phyloP scores from a whole-genome alignment of 129 eudicot genomes.

The Flaveria bidentis region DNA sequence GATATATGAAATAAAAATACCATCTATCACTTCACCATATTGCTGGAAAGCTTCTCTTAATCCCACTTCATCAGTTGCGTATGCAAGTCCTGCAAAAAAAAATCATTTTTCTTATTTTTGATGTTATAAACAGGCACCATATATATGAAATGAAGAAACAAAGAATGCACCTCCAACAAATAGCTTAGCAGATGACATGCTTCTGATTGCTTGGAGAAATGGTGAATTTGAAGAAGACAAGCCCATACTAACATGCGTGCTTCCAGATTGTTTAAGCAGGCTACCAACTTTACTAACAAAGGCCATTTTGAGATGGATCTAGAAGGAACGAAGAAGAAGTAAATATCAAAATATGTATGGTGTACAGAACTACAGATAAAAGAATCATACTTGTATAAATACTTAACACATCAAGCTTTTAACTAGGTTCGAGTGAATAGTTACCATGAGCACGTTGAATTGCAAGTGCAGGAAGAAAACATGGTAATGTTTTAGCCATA shows the following conservation, averaged over 20 bases:
- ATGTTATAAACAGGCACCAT: conserved; percentile 23
- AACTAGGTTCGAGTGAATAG: neutral
- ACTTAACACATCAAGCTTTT: neutral
- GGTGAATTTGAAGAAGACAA: conserved; percentile 52
- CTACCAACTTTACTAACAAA: conserved; percentile 59
- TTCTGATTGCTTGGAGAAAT: conserved; percentile 63
- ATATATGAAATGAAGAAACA: conserved; percentile 9
- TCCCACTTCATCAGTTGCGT: conserved; percentile 47
- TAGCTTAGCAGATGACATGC: conserved; percentile 86
- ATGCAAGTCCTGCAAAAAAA: conserved; percentile 42
- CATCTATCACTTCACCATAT: conserved; percentile 47
- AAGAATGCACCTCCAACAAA: conserved; percentile 66
- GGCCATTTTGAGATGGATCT: conserved; percentile 61
- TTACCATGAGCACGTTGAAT: neutral
- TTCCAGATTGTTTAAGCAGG: conserved; percentile 62
- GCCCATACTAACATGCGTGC: conserved; percentile 46
- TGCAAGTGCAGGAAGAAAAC: neutral
- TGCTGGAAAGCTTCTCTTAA: conserved; percentile 49
- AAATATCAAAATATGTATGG: neutral
- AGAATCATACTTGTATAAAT: neutral
- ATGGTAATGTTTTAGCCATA: neutral
- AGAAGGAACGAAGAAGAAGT: neutral
- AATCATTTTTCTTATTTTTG: conserved; percentile 14
- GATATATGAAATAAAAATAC: conserved; percentile 23
- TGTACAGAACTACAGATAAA: neutral